A percentile compares a stretch with the other conserved stretches of the same genome.
Conservation (phyloP, 164 flowering plant genomes). For the Cinnamomum micranthum region DNA sequence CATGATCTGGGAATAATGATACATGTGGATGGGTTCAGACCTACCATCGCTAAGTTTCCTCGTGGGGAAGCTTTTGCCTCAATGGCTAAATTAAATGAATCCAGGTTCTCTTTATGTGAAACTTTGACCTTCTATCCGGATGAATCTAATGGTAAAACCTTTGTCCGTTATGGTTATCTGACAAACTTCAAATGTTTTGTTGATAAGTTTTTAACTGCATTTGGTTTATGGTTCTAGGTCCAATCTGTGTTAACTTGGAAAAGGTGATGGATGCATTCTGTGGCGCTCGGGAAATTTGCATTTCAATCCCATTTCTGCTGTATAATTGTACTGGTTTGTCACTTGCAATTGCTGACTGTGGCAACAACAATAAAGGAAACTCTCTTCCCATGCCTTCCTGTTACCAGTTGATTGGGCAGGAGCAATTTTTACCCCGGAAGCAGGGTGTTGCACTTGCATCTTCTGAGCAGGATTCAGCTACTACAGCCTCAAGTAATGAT, state of each 20-base stretch:
- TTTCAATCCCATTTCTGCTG: conserved; percentile 74
- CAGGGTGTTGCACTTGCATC: conserved; percentile 56
- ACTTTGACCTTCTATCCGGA: conserved; percentile 49
- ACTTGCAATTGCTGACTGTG: conserved; percentile 46
- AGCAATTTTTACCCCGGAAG: conserved; percentile 27
- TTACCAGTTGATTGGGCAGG: conserved; percentile 47
- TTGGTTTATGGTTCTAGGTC: conserved; percentile 40
- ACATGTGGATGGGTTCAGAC: conserved; percentile 48
- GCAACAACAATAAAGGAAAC: conserved; percentile 36
- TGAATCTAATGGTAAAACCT: conserved; percentile 38
- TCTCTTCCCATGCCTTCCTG: conserved; percentile 54
- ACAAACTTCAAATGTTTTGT: not conserved
- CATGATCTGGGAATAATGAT: conserved; percentile 71
- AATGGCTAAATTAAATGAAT: conserved; percentile 65
- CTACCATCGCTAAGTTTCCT: conserved; percentile 54
- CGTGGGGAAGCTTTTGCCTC: conserved; percentile 67
- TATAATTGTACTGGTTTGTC: conserved; percentile 79
- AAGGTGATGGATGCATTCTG: conserved; percentile 76
- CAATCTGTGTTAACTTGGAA: conserved; percentile 54
- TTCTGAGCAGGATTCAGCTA: conserved; percentile 25
- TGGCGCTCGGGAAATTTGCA: conserved; percentile 78
- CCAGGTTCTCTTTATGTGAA: conserved; percentile 61
- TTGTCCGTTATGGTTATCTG: not conserved
- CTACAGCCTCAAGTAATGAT: conserved; percentile 10
- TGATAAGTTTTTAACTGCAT: conserved; percentile 5